Percentiles rank a stretch among this genome's conserved stretches.
Evolutionary conservation across 306 rosid species (phyloP).

Genomic region (Cicer yamashitae): DNA sequence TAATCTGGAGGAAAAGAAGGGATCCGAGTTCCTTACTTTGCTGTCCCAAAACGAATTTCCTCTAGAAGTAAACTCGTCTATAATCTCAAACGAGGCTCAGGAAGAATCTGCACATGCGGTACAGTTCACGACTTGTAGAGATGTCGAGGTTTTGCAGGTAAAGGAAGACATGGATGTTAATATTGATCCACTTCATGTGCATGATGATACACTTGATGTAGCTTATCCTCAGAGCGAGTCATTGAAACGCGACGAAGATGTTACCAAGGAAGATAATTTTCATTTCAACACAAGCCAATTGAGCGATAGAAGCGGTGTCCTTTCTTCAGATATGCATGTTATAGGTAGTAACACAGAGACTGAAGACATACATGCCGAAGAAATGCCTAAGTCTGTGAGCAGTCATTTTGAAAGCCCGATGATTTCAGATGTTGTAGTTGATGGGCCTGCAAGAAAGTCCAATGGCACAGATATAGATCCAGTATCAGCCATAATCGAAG

Average conservation of each 20-base stretch:
- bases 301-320: conserved; percentile 43
- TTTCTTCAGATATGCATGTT: conserved; percentile 50
- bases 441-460: too few species aligned
- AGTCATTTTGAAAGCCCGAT: too few species aligned
- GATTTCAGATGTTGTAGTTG: too few species aligned
- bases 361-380: conserved; percentile 48
- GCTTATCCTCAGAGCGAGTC: conserved; percentile 48
- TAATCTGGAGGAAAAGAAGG: conserved; percentile 45
- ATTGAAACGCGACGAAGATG: conserved; percentile 46
- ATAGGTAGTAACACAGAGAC: conserved; percentile 42
- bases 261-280: conserved; percentile 44
- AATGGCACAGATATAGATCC: too few species aligned
- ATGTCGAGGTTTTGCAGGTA: conserved; percentile 43
- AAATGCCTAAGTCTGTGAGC: conserved; percentile 45
- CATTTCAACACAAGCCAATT: conserved; percentile 46
- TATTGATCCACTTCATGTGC: conserved; percentile 45
- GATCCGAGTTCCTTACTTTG: conserved; percentile 43
- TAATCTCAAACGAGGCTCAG: conserved; percentile 40
- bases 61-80: conserved; percentile 48
- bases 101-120: conserved; percentile 44
- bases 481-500: conserved; percentile 43
- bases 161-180: conserved; percentile 50
- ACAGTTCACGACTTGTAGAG: conserved; percentile 39
- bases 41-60: conserved; percentile 41
- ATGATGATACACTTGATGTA: conserved; percentile 38